phyloP scores from a whole-genome alignment of 2,329 filamentous ascomycete genomes.

The Xylariaceae sp. region DNA sequence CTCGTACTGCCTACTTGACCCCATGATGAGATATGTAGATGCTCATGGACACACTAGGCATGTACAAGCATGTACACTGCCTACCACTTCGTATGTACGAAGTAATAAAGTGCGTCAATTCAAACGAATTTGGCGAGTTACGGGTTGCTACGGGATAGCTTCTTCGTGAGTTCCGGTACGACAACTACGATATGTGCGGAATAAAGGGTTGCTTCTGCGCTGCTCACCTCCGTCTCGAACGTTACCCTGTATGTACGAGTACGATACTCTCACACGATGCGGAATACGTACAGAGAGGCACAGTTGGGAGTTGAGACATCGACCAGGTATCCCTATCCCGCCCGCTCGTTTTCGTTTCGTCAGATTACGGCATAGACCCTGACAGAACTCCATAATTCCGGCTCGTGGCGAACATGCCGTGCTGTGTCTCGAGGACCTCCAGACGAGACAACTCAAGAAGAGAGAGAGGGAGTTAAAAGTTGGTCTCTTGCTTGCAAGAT shows the following conservation, averaged over 20 bases:
- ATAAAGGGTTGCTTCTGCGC: neutral
- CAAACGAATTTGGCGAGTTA: neutral
- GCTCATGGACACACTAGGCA: no score
- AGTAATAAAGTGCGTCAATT: neutral
- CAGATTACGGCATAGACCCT: neutral
- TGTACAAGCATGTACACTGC: no score
- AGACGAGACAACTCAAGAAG: no score
- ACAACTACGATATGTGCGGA: neutral
- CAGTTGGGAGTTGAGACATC: neutral
- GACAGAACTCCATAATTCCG: constrained; percentile 1
- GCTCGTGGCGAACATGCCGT: constrained; percentile 6
- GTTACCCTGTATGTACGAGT: neutral
- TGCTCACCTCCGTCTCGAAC: neutral
- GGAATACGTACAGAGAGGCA: constrained; percentile 1
- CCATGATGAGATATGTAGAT: neutral
- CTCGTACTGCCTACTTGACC: no score
- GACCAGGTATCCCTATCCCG: neutral
- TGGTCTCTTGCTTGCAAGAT: no score
- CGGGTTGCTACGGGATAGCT: neutral
- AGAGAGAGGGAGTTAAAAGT: no score
- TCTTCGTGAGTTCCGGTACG: neutral
- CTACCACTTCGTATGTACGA: neutral
- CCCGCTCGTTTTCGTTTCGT: constrained; percentile 3
- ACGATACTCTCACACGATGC: constrained; percentile 4
- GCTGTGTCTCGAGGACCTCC: neutral